Base-by-base conservation (phyloP, 2,329 filamentous ascomycete genomes). In the Chrysoporthe cubensis region DNA sequence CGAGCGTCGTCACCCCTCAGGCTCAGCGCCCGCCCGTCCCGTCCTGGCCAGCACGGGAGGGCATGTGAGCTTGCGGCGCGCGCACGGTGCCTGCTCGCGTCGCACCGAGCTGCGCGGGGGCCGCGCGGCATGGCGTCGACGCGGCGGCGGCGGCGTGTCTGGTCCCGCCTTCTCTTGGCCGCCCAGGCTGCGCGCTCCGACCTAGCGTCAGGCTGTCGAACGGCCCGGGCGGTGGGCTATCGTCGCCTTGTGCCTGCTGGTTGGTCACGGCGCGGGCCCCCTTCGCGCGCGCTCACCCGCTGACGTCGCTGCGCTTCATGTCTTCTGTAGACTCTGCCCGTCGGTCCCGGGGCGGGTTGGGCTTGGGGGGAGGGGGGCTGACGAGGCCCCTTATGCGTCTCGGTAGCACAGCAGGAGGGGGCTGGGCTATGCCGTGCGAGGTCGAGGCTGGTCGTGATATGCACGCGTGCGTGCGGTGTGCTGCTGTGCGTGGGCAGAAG, bases 371-470 rank as follows among this genome's bases (percentile, higher is more conserved):
- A 2, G 26, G 26, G 4, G 48, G 46, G 48, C 58, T 62, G 48
- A 62, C 48, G 48, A 62, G 18, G 48, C 32, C 9, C 37, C 32
- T 9, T 5, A 40, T 9, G 21, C 14, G 16, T 44, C 50, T 44
- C 34, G 64, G 52, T 66, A 18, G 61, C n/a, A 11, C 44, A 42
- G 48, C 21, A 37, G 43, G 50, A 37, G 37, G 44, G 43, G 61
- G 43, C 43, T 67, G 60, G 21, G 52, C 18, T 60, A 67, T 62
- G 66, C 40, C 56, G 46, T 32, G 61, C 43, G n/a, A 59, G 9
- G 32, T 54, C 54, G 56, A 64, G 61, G 66, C 61, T 60, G 61
- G 13, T 54, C 48, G 64, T 65, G 66, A 62, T 62, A 65, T 62
- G 21, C 26, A 9, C 9, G 32, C 8, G 11, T 54, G 40, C 14